These are phyloP conservation scores for Diutina ranongensis DNA, from an alignment of 1,139 yeast species.

Conservation along the genomic window DNA sequence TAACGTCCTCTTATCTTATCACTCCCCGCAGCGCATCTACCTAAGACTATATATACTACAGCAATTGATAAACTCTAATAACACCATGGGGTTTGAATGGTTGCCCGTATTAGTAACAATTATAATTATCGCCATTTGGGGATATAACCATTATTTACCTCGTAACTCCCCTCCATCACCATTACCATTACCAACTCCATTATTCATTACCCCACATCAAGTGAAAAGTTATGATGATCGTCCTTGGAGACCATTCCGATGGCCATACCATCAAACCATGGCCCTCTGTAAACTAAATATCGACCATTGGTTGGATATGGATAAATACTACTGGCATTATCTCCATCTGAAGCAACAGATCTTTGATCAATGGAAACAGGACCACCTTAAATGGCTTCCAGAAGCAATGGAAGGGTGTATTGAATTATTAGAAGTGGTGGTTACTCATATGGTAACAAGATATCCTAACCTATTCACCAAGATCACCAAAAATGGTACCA, in stretches of 20 bases:
- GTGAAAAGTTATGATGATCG: constrained; percentile 56
- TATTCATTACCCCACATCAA: constrained; percentile 42
- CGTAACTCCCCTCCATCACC: too few relatives aligned
- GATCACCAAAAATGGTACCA: constrained; percentile 25
- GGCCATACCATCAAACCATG: constrained; percentile 79
- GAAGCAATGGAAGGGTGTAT: constrained; percentile 52
- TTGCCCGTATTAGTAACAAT: neutral
- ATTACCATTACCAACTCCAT: neutral
- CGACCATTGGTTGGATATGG: constrained; percentile 75
- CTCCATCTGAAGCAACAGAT: constrained; percentile 51
- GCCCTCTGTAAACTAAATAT: constrained; percentile 56
- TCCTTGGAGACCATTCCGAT: constrained; percentile 74
- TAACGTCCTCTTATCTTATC: too few relatives aligned
- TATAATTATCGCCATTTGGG: neutral
- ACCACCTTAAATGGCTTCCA: constrained; percentile 57
- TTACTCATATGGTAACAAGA: constrained; percentile 45
- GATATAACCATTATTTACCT: too few relatives aligned
- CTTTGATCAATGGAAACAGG: constrained; percentile 44
- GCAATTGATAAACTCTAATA: too few relatives aligned
- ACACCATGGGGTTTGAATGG: neutral
- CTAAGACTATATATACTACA: too few relatives aligned
- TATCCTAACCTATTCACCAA: constrained; percentile 54
- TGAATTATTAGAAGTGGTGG: constrained; percentile 54
- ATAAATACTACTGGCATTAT: constrained; percentile 58
- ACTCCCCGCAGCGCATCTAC: too few relatives aligned